Evolutionary conservation across 2,329 filamentous ascomycete genomes (phyloP).

Genomic region (Pezicula neosporulosa): DNA sequence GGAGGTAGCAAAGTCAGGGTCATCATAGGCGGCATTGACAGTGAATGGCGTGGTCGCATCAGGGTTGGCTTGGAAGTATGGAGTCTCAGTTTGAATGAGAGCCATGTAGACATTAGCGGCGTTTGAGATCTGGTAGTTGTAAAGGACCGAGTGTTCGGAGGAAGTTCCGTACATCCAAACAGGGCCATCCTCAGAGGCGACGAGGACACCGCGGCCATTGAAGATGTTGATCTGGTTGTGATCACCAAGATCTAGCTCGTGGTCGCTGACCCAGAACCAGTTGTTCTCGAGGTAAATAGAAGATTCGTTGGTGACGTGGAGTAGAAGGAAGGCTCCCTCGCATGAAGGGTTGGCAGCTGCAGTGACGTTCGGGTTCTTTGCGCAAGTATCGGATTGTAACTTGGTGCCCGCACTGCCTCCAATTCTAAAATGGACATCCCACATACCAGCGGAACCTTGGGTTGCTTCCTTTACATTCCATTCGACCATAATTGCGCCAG

Average conservation of each 20-base stretch:
- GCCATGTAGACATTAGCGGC: conserved; percentile 79
- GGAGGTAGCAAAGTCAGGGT: conserved; percentile 63
- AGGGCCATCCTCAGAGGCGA: conserved; percentile 68
- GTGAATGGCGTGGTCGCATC: conserved; percentile 64
- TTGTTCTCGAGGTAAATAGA: conserved; percentile 83
- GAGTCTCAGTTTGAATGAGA: conserved; percentile 85
- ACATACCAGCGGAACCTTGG: conserved; percentile 74
- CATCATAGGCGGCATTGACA: conserved; percentile 52
- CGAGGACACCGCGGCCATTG: conserved; percentile 77
- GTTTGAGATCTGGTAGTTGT: conserved; percentile 82
- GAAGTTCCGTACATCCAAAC: conserved; percentile 80
- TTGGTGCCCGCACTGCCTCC: conserved; percentile 82
- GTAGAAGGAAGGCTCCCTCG: conserved; percentile 68
- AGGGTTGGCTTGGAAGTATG: conserved; percentile 84
- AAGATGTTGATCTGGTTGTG: conserved; percentile 82
- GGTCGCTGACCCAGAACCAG: conserved; percentile 89
- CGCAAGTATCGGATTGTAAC: conserved; percentile 71
- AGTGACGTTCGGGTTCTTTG: conserved; percentile 66
- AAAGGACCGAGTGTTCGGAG: conserved; percentile 63
- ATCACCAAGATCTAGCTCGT: conserved; percentile 75
- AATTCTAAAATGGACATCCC: conserved; percentile 95
- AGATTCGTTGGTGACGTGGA: conserved; percentile 59
- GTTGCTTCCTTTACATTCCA: conserved; percentile 76
- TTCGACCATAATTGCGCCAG: conserved; percentile 85
- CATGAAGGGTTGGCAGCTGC: conserved; percentile 64